phyloP scores from a whole-genome alignment of 129 eudicot species.

The Heracleum sosnowskyi region DNA sequence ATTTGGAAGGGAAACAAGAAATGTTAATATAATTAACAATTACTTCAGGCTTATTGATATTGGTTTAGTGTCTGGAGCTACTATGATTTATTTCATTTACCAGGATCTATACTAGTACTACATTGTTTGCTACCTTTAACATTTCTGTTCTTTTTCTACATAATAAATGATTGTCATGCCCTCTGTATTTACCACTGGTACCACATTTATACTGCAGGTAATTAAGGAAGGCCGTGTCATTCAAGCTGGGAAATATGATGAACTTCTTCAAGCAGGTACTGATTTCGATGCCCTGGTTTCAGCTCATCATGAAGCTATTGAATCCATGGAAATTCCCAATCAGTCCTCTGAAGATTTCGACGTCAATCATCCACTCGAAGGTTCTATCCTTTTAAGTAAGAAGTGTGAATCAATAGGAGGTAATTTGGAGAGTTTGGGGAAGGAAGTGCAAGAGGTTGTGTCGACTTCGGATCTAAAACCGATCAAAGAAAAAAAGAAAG shows the following conservation, averaged over 20 bases:
- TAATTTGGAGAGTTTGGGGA: constrained; percentile 29
- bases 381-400: constrained; percentile 24
- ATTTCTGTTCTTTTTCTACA: neutral
- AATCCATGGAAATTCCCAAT: constrained; percentile 72
- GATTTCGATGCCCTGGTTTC: constrained; percentile 76
- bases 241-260: constrained; percentile 90
- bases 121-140: neutral
- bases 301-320: constrained; percentile 95
- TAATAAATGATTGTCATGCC: neutral
- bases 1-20: neutral
- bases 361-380: constrained; percentile 27
- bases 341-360: constrained; percentile 65
- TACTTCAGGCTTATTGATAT: neutral
- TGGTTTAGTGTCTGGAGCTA: neutral
- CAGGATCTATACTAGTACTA: neutral
- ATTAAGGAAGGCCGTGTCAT: constrained; percentile 72
- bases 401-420: constrained; percentile 41
- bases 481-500: constrained; percentile 77
- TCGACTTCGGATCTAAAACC: constrained; percentile 52
- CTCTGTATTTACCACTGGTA: neutral
- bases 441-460: constrained; percentile 41
- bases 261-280: constrained; percentile 88
- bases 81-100: neutral
- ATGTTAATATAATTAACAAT: neutral
- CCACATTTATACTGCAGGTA: constrained; percentile 38